A percentile compares a stretch with the other conserved stretches of the same genome.
These are phyloP conservation scores for Sutorius australiensis DNA, from an alignment of 768 basidiomycete genomes.

Conservation along the genomic window DNA sequence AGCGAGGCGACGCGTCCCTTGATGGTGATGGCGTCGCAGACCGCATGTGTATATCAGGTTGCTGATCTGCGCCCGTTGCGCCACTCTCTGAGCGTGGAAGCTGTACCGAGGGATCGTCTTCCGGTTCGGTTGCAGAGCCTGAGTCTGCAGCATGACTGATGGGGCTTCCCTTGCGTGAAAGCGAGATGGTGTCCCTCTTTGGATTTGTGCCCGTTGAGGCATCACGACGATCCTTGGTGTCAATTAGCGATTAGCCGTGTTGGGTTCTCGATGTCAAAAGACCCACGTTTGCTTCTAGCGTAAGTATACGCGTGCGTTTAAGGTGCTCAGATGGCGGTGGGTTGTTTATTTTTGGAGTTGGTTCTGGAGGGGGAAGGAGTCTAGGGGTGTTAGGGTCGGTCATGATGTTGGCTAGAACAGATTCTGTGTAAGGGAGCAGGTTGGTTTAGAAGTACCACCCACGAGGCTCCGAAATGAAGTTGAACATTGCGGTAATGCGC, in stretches of 20 bases:
- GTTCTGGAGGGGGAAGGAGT: constrained; percentile 30
- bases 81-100: background rate
- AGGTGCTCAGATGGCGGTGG: constrained; percentile 2
- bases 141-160: constrained; percentile 12
- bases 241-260: constrained; percentile 5
- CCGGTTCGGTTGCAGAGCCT: constrained; percentile 31
- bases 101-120: constrained; percentile 13
- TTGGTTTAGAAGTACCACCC: constrained; percentile 30
- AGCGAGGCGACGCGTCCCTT: constrained; percentile 3
- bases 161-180: constrained; percentile 10
- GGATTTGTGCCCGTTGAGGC: constrained; percentile 5
- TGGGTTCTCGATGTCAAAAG: background rate
- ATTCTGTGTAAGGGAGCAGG: constrained; percentile 11
- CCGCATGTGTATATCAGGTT: constrained; percentile 14
- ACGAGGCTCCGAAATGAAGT: constrained; percentile 65
- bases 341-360: constrained; percentile 12
- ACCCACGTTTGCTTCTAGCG: constrained; percentile 23
- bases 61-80: constrained; percentile 9
- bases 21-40: constrained; percentile 24
- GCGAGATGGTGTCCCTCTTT: constrained; percentile 1
- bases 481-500: constrained; percentile 70
- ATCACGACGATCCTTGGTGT: constrained; percentile 14
- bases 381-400: constrained; percentile 45
- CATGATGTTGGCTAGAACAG: constrained; percentile 46
- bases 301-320: constrained; percentile 1